Base-by-base conservation (phyloP, 768 basidiomycete genomes). In the Tylopilus vinaceipallidus region DNA sequence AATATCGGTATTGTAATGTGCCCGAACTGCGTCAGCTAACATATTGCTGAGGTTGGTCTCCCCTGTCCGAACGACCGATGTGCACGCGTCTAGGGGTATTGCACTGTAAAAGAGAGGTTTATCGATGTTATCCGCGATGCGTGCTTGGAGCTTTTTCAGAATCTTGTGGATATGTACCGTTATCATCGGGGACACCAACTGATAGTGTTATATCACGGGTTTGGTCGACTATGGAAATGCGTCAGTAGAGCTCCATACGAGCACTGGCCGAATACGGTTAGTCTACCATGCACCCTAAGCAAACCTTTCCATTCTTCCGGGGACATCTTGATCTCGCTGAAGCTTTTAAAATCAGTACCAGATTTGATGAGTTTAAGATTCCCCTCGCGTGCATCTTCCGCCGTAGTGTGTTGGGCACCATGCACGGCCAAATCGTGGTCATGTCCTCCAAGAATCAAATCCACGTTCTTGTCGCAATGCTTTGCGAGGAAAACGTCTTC, bases 1-100 rank as follows among this genome's bases (percentile, higher is more conserved):
- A 1, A 54, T 47, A 30, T 60, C 61, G 60, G 61, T 20, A 23
- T 51, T 40, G 22, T 53, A 38, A 39, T 56, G 56, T 33, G 45
- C 43, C 61, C 61, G 60, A 41, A 50, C 58, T 42, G 50, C 58
- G 45, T 56, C 42, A 19, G 50, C 52, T 3, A 53, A 24, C 44
- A 50, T 50, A 19, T 47, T 52, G 0, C 56, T 44, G 4, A 55
- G 1, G 33, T 43, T 34, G 2, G 50, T 43, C 8, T 52, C 50
- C 3, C 8, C 19, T 8, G 43, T 48, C 41, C 45, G 48, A 41
- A 43, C 19, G n/a, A 20, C 32, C 2, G 39, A 46, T 5, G 32
- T 46, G 30, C 50, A 48, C 26, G 37, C 48, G 6, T 50, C 46
- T n/a, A 55, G 47, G 32, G 49, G 45, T 2, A 48, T 40, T 6